Evolutionary conservation across 2,329 filamentous ascomycete genomes (phyloP).

Genomic region (Ascochyta fabae): DNA sequence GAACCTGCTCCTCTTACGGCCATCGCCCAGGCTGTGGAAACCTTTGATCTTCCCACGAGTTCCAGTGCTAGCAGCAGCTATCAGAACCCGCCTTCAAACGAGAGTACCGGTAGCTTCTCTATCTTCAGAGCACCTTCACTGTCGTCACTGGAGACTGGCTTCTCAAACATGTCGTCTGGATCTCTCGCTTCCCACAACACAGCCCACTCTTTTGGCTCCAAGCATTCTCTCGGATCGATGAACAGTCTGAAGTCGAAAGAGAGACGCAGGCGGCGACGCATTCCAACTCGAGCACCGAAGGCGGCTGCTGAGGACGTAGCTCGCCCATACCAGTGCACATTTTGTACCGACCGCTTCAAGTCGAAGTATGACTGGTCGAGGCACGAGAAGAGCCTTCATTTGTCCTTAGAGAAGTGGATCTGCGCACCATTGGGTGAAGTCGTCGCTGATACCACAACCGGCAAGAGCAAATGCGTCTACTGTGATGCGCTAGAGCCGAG

Average conservation of each 20-base stretch:
- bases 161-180: constrained; percentile 58
- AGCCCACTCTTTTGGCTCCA: constrained; percentile 63
- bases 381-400: constrained; percentile 50
- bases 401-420: constrained; percentile 54
- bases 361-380: constrained; percentile 51
- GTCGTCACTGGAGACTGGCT: constrained; percentile 61
- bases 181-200: constrained; percentile 63
- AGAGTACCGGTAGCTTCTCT: constrained; percentile 56
- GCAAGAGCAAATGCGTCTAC: constrained; percentile 64
- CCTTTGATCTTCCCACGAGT: constrained; percentile 41
- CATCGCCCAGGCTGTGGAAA: constrained; percentile 66
- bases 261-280: constrained; percentile 63
- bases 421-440: constrained; percentile 66
- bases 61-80: constrained; percentile 48
- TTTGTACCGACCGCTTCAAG: constrained; percentile 50
- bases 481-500: constrained; percentile 62
- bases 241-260: constrained; percentile 60
- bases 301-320: constrained; percentile 27
- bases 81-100: constrained; percentile 59
- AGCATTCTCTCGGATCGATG: constrained; percentile 63
- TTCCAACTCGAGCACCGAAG: constrained; percentile 49
- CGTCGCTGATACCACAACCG: constrained; percentile 63
- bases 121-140: constrained; percentile 60
- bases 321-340: constrained; percentile 48
- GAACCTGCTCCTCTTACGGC: constrained; percentile 69